Base-by-base conservation (phyloP, 164 flowering plant species). In the Cinnamomum micranthum region DNA sequence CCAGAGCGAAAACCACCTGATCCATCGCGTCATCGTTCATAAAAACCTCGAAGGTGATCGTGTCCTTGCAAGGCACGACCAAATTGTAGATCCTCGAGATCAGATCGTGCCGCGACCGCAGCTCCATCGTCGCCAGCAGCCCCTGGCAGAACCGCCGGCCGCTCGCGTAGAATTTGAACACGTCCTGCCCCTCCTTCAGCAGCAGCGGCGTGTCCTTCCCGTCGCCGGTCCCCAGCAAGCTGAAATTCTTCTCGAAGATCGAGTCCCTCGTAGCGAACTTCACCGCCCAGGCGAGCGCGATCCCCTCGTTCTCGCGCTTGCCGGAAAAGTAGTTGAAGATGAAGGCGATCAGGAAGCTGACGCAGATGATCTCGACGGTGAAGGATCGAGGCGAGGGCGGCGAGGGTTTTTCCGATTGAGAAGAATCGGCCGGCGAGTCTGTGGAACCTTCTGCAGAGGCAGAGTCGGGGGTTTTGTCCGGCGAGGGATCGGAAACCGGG, bases 1-100 rank as follows among this genome's bases (percentile, higher is more conserved):
- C 98, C 81, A 95, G 25, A 0, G 97, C 99, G 68, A 95, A 93
- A 65, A 95, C 82, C 50, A 93, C 89, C 23, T 95, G 92, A 81
- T 95, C 99, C 99, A 95, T 89, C 0, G 91, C 87, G 55, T 96
- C 98, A 63, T 96, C 99, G 69, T 96, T 96, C 98, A 96, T 90
- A 71, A 86, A 96, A 24, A 94, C 98, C 87, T 96, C 97, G 47
- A 96, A 85, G 11, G 82, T 90, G 33, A 96, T 94, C 91, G 89
- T 93, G 77, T 96, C 99, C 78, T 81, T 92, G 71, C 92, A 84
- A 2, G 95, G 97, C 41, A 96, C 91, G 65, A 94, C 79, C 82
- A 82, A 25, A 79, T 92, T 90, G 74, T 85, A 96, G 35, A 94
- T 24, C 83, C 91, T 89, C 2, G 98, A 84, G 25, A 96, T 84